Evolutionary conservation across 1,284 basidiomycete species (phyloP).

Genomic region (Apiotrichum akiyoshidainum): DNA sequence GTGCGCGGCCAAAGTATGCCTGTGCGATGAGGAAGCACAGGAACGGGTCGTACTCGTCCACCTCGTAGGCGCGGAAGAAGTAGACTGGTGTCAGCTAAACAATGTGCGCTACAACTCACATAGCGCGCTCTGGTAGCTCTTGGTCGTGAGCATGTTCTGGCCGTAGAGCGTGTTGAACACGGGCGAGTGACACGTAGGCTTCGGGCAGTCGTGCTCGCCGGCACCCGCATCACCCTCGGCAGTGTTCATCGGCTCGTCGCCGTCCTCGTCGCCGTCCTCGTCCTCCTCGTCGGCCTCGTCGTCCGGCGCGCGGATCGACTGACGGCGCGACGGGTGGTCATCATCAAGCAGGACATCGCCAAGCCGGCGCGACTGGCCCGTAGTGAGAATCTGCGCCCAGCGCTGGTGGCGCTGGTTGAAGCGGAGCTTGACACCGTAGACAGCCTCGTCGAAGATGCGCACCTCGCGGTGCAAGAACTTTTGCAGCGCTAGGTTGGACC

Average conservation of each 20-base stretch:
- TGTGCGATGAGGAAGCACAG: constrained; percentile 77
- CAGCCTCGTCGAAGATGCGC: constrained; percentile 61
- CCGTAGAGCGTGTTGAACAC: constrained; percentile 77
- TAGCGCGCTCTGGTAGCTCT: constrained; percentile 84
- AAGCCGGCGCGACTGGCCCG: constrained; percentile 24
- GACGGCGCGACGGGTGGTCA: constrained; percentile 2
- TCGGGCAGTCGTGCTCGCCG: constrained; percentile 22
- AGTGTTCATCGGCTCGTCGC: constrained; percentile 5
- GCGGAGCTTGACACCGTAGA: constrained; percentile 57
- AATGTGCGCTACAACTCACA: constrained; percentile 59
- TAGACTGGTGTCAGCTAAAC: constrained; percentile 63
- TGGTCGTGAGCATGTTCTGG: constrained; percentile 75
- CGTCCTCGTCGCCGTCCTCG: constrained; percentile 17
- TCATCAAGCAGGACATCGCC: constrained; percentile 24
- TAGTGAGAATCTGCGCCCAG: constrained; percentile 44
- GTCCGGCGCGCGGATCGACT: background rate
- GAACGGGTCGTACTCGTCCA: constrained; percentile 77
- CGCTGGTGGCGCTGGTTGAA: constrained; percentile 22
- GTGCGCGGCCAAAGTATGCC: constrained; percentile 79
- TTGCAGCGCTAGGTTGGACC: constrained; percentile 70
- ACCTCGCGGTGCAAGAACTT: constrained; percentile 79
- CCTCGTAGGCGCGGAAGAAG: constrained; percentile 79
- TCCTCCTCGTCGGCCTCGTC: constrained; percentile 22
- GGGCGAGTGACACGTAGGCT: constrained; percentile 70
- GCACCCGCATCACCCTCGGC: background rate